Evolutionary conservation across 768 basidiomycete species (phyloP), one percentile per base, ranked within the genome.

Genomic region (Paxillus rubicundulus): DNA sequence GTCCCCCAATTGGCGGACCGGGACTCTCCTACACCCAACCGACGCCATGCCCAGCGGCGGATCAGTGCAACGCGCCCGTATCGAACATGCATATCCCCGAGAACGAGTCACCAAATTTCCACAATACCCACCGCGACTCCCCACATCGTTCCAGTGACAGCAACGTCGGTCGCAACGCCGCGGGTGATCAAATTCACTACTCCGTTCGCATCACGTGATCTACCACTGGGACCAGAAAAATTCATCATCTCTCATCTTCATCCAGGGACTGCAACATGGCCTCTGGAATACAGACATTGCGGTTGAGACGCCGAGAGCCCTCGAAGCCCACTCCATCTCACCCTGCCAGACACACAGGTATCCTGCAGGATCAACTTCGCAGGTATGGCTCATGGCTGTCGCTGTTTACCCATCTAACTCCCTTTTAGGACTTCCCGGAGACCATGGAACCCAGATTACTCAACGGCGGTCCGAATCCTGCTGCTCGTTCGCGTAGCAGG

Each of bases 371-470:
- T 60, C 86, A 87, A 62, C 77, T 90, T 52, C 81, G 89, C 55
- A 82, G 86, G 87, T 84, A 46, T 52, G 69, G 38, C n/a, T 49
- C 36, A 45, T 52, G 20, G 10, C 34, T 45, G 27, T 36, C 48
- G 3, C 14, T 30, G 52, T 45, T 41, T 45, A 21, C 47, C 33
- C 45, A 51, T 51, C 61, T 56, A 56, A 47, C 48, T 18, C 41
- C 10, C 16, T 5, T 47, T 16, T 48, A 89, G 87, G 65, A 70
- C 87, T 33, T 82, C 85, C 58, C 81, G 82, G 44, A 80, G 82
- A 34, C 92, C 92, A 79, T 92, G 91, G 86, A 81, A 80, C 45
- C 96, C 97, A 43, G 81, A 84, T 56, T 87, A 94, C 63, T 87
- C 85, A 33, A 73, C 89, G 6, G 97, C 94, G 5, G 74, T 98